Evolutionary conservation across 2,329 filamentous ascomycete genomes (phyloP).

Genomic region (Aureobasidium sp.): DNA sequence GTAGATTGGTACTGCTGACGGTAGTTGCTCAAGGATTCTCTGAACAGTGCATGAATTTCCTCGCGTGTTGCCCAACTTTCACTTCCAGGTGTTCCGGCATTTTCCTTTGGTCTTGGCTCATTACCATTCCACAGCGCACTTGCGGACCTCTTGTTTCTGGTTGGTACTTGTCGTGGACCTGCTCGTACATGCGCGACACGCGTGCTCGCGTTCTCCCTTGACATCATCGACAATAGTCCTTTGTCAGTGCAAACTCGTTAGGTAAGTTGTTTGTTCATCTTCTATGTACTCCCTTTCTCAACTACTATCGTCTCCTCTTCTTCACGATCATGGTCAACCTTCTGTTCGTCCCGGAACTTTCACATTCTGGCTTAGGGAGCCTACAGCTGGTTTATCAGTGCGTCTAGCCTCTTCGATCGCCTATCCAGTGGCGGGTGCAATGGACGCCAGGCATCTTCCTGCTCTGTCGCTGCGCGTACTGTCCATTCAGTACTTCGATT

Average conservation of each 20-base stretch:
- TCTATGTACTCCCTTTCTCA: neutral
- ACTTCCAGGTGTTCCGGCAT: neutral
- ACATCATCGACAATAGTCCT: neutral
- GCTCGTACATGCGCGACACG: neutral
- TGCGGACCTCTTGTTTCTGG: neutral
- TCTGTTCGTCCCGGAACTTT: neutral
- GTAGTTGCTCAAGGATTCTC: neutral
- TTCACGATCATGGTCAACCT: neutral
- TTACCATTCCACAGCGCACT: neutral
- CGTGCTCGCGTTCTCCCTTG: neutral
- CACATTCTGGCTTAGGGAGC: neutral
- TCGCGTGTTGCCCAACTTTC: neutral
- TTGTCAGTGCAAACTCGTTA: neutral
- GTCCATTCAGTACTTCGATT: neutral
- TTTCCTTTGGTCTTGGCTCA: neutral
- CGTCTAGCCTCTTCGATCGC: neutral
- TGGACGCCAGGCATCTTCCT: neutral
- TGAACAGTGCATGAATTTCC: too few species aligned
- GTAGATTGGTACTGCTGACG: neutral
- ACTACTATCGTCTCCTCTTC: neutral
- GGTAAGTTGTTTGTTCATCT: neutral
- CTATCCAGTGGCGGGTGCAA: neutral
- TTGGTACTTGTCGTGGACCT: neutral
- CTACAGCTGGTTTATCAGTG: neutral
- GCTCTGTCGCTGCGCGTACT: neutral